Conservation (phyloP, 345 rosid species). For the Lumnitzera racemosa region DNA sequence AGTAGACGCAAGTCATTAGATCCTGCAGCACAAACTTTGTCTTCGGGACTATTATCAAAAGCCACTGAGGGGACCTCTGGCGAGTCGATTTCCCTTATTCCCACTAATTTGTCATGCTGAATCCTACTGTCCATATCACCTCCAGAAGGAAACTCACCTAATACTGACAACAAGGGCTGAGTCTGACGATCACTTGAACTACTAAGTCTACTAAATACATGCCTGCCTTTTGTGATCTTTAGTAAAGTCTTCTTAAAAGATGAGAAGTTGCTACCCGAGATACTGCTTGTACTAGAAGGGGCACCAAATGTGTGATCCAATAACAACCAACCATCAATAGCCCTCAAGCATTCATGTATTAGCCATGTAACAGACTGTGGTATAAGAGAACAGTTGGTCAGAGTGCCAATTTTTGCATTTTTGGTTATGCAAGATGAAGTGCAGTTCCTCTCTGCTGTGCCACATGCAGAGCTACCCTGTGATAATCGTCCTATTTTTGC, state of each 20-base stretch:
- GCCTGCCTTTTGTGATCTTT: slow-evolving; percentile 47
- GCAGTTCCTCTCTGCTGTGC: slow-evolving; percentile 39
- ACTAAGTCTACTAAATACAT: slow-evolving; percentile 41
- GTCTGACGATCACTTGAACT: slow-evolving; percentile 40
- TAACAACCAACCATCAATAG: slow-evolving; percentile 61
- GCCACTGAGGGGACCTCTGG: slow-evolving; percentile 21
- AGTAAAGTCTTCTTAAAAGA: slow-evolving; percentile 50
- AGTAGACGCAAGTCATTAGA: slow-evolving; percentile 29
- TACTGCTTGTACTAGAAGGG: slow-evolving; percentile 24
- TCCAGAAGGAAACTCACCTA: slow-evolving; percentile 21
- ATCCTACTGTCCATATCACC: slow-evolving; percentile 23
- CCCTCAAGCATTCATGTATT: slow-evolving; percentile 62
- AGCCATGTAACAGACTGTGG: slow-evolving; percentile 59
- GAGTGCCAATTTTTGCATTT: slow-evolving; percentile 30
- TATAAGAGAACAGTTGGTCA: slow-evolving; percentile 22
- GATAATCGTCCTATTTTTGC: slow-evolving; percentile 85
- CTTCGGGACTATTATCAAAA: slow-evolving; percentile 28
- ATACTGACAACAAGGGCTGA: slow-evolving; percentile 21
- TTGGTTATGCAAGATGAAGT: slow-evolving; percentile 27
- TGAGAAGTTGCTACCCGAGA: slow-evolving; percentile 31
- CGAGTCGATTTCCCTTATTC: slow-evolving; percentile 21
- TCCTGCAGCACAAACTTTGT: slow-evolving; percentile 24
- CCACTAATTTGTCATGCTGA: slow-evolving; percentile 21
- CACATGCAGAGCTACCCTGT: slow-evolving; percentile 61
- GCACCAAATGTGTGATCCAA: slow-evolving; percentile 37